Conservation (phyloP, 164 flowering plant genomes). For the Liriodendron chinense region DNA sequence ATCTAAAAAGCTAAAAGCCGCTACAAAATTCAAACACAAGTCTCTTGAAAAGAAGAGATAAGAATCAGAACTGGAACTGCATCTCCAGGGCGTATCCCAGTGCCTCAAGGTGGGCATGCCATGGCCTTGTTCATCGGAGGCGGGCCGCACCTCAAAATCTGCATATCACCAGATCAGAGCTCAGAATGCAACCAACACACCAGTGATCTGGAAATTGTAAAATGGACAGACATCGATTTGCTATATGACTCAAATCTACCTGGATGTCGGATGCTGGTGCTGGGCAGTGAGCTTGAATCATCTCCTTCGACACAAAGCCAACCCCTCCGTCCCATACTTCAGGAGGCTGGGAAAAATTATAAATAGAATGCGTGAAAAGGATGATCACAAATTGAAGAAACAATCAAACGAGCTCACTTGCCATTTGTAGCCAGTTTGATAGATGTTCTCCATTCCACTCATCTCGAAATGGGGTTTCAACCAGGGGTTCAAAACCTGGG, state of each 20-base stretch:
- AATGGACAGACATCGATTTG: background rate
- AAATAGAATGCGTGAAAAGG: background rate
- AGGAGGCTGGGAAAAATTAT: constrained; percentile 61
- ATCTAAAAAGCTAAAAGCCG: background rate
- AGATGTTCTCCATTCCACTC: too few species aligned
- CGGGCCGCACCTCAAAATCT: constrained; percentile 90
- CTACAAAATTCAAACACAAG: too few species aligned
- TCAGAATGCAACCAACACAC: background rate
- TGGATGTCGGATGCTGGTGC: constrained; percentile 79
- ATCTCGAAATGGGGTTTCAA: too few species aligned
- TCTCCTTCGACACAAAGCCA: constrained; percentile 93
- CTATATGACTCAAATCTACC: constrained; percentile 33
- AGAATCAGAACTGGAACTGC: constrained; percentile 80
- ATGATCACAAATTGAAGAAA: too few species aligned
- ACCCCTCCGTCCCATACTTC: constrained; percentile 95
- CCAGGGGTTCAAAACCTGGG: too few species aligned
- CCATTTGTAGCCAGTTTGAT: too few species aligned
- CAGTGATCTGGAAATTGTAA: background rate
- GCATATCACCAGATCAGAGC: constrained; percentile 8
- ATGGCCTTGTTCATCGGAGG: constrained; percentile 99
- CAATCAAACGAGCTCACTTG: too few species aligned
- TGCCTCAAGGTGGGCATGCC: constrained; percentile 75
- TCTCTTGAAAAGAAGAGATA: background rate
- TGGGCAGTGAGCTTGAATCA: constrained; percentile 87
- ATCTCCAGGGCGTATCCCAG: constrained; percentile 67